Base-by-base conservation (phyloP, 305 asterid species). In the Fraxinus paxiana region DNA sequence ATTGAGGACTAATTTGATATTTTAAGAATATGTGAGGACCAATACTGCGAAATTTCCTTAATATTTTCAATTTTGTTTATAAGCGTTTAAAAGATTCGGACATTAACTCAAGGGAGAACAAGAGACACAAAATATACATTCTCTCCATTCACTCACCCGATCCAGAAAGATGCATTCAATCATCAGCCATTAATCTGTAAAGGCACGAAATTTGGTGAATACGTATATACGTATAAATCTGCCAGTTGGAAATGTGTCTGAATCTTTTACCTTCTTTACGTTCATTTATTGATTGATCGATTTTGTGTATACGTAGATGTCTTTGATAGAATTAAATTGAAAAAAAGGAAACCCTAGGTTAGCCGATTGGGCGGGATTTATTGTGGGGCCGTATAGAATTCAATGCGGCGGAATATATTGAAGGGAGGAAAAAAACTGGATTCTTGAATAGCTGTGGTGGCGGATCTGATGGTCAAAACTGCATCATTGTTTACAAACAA, bases 381-480 rank as follows among this genome's bases (percentile, higher is more conserved):
- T 69, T 30, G 41, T 69, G 38, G 22, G 41, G 41, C 17, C 20
- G n/a, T 28, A 30, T 31, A 69, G 41, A 69, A 30, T 69, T 69
- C 74, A 69, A 69, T 69, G 74, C 41, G 41, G 74, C 69, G 76
- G 79, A 75, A 82, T 48, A 73, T 77, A 77, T 87, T 85, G 87
- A 86, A 70, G 80, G 86, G 75, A 51, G 73, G 85, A 2, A 41
- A 41, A 80, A 85, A 80, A 85, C 82, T 12, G 86, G 84, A 86
- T 87, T 84, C 77, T 80, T 83, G 79, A 82, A 82, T 85, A 79
- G 89, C 82, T 70, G 83, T 41, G 86, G 86, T 76, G 84, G 85
- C 85, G 89, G 94, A 89, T 88, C 92, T 88, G 90, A 86, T 89
- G 91, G 85, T 90, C 90, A 82, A 80, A 76, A 85, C 82, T 56